These are phyloP conservation scores for Vitis hybrid DNA, from an alignment of 177 flowering plant genomes.

Conservation along the genomic window DNA sequence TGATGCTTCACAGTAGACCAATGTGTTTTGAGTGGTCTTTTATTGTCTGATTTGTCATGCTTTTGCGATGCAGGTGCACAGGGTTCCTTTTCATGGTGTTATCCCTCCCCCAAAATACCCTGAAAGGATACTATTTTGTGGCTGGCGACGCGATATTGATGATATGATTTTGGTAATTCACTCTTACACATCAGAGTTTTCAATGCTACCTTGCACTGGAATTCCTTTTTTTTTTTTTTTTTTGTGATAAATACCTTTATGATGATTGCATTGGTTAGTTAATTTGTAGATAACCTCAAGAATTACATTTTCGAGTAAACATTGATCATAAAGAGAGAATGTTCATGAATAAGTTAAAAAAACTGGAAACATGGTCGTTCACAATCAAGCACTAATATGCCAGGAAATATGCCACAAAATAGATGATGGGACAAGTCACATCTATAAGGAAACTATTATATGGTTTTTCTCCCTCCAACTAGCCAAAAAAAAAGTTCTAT, in stretches of 20 bases:
- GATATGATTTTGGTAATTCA: conserved; percentile 87
- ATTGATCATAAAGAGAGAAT: background rate
- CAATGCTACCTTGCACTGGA: background rate
- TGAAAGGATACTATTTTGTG: conserved; percentile 88
- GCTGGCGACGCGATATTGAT: conserved; percentile 97
- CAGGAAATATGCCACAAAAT: background rate
- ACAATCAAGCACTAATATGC: background rate
- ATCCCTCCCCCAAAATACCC: conserved; percentile 76
- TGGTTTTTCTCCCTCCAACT: too few species aligned
- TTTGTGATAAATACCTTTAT: too few species aligned
- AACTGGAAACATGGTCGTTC: background rate
- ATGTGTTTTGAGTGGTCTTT: background rate
- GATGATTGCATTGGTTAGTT: too few species aligned
- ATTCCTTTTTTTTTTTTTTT: too few species aligned
- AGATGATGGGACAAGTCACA: background rate
- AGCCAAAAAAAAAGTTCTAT: too few species aligned
- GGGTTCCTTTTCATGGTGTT: conserved; percentile 41
- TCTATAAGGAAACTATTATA: background rate
- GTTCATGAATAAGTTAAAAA: background rate
- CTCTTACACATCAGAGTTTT: background rate
- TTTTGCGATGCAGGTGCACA: conserved; percentile 48
- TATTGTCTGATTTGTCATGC: conserved; percentile 3
- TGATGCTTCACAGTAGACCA: too few species aligned
- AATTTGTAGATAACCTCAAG: too few species aligned
- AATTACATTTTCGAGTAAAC: background rate